phyloP scores from a whole-genome alignment of 441 rosid genomes.

The Populus tomentosa region DNA sequence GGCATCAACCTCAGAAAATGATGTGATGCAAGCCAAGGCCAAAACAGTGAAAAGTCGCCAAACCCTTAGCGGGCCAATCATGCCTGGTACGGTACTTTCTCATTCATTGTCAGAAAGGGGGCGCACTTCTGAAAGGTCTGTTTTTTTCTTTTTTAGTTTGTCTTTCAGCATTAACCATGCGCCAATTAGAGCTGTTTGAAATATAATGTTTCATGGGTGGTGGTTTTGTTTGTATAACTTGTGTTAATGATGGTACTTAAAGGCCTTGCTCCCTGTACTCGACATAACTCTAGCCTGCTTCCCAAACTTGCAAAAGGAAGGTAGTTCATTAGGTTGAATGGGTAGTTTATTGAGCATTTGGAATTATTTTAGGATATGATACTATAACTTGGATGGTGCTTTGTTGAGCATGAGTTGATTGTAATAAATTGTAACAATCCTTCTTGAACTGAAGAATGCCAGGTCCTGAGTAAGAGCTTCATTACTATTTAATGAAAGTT shows the following conservation, averaged over 20 bases:
- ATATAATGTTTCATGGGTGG: neutral
- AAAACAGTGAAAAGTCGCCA: slow-evolving; percentile 58
- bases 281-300: neutral
- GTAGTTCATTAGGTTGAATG: neutral
- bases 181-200: neutral
- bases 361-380: neutral
- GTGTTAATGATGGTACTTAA: neutral
- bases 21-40: slow-evolving; percentile 38
- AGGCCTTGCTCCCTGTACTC: neutral
- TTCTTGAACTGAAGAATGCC: neutral
- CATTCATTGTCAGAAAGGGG: slow-evolving; percentile 62
- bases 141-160: slow-evolving; percentile 11
- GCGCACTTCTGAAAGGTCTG: slow-evolving; percentile 62
- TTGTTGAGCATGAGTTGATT: neutral
- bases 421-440: neutral
- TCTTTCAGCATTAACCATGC: neutral
- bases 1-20: slow-evolving; percentile 53
- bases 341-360: neutral
- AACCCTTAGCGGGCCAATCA: slow-evolving; percentile 87
- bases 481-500: neutral
- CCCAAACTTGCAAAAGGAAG: neutral
- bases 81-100: slow-evolving; percentile 49
- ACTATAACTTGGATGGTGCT: neutral
- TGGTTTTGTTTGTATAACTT: neutral
- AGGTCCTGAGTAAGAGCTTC: neutral